These are phyloP conservation scores for Termitomyces sp. DNA, from an alignment of 768 basidiomycete species.

Conservation along the genomic window DNA sequence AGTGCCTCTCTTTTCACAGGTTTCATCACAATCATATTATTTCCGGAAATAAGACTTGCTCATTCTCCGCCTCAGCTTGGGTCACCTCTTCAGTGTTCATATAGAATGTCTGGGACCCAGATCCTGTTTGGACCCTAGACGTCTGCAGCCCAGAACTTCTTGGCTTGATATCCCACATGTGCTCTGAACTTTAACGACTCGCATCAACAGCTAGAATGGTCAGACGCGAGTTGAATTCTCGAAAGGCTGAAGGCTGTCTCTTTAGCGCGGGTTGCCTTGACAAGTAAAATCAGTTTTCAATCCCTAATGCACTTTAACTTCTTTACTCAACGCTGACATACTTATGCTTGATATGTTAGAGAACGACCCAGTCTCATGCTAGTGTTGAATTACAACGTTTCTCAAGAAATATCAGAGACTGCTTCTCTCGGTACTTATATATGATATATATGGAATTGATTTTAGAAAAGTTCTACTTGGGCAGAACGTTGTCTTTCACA, in stretches of 20 bases:
- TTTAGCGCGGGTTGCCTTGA: slow-evolving; percentile 7
- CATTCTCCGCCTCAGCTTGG: no score
- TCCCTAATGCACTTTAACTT: no score
- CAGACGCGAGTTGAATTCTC: no score
- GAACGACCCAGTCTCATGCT: neutral
- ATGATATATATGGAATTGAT: neutral
- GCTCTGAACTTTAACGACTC: slow-evolving; percentile 17
- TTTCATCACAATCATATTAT: slow-evolving; percentile 15
- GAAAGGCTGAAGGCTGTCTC: no score
- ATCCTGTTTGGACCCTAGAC: slow-evolving; percentile 18
- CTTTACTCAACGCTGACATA: neutral
- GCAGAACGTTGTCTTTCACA: no score
- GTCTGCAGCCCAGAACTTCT: slow-evolving; percentile 18
- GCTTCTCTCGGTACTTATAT: neutral
- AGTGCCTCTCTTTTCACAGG: slow-evolving; percentile 7
- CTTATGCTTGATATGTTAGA: neutral
- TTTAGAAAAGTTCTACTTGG: no score
- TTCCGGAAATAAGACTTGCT: no score
- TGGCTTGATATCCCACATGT: slow-evolving; percentile 16
- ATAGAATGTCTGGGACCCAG: slow-evolving; percentile 2
- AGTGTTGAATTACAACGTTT: neutral
- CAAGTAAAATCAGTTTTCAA: slow-evolving; percentile 5
- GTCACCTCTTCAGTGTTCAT: no score
- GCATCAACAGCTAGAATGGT: slow-evolving; percentile 14
- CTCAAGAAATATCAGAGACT: neutral